Conservation (phyloP, 2,329 filamentous ascomycete species). For the Pleomassaria siparia region DNA sequence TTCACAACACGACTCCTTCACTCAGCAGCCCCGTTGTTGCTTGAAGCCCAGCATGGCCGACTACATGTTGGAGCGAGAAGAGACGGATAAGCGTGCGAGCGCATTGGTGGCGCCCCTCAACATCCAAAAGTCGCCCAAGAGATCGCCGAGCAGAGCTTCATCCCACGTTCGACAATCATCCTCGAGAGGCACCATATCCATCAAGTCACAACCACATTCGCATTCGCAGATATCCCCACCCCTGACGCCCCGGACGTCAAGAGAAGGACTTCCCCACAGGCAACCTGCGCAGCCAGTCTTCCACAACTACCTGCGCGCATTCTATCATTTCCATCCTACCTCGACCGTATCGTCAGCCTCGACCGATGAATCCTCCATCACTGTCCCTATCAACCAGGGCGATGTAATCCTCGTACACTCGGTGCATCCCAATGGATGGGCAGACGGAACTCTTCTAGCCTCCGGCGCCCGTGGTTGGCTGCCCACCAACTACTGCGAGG, state of each 20-base stretch:
- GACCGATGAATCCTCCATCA: conserved; percentile 67
- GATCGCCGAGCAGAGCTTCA: conserved; percentile 21
- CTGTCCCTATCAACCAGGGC: conserved; percentile 82
- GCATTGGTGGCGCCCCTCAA: conserved; percentile 41
- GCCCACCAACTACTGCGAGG: conserved; percentile 96
- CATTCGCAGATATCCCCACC: conserved; percentile 71
- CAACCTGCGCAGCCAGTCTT: conserved; percentile 66
- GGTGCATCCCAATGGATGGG: conserved; percentile 97
- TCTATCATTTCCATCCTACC: conserved; percentile 86
- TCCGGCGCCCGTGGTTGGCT: conserved; percentile 91
- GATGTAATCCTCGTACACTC: conserved; percentile 94
- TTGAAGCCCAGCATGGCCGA: conserved; percentile 27
- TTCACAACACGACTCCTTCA: not conserved
- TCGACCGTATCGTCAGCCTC: conserved; percentile 76
- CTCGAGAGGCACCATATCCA: conserved; percentile 32
- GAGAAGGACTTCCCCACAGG: conserved; percentile 58
- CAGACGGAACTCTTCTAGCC: conserved; percentile 85
- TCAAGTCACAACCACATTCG: conserved; percentile 24
- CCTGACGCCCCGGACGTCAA: conserved; percentile 69
- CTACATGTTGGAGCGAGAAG: conserved; percentile 25
- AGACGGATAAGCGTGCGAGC: conserved; percentile 36
- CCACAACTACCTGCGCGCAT: conserved; percentile 91
- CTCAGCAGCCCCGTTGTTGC: not conserved
- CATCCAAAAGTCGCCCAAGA: conserved; percentile 39
- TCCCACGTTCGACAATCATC: conserved; percentile 37